These are phyloP conservation scores for Coemansia pectinata DNA, from an alignment of 192 early-diverging fungal species.

Conservation along the genomic window DNA sequence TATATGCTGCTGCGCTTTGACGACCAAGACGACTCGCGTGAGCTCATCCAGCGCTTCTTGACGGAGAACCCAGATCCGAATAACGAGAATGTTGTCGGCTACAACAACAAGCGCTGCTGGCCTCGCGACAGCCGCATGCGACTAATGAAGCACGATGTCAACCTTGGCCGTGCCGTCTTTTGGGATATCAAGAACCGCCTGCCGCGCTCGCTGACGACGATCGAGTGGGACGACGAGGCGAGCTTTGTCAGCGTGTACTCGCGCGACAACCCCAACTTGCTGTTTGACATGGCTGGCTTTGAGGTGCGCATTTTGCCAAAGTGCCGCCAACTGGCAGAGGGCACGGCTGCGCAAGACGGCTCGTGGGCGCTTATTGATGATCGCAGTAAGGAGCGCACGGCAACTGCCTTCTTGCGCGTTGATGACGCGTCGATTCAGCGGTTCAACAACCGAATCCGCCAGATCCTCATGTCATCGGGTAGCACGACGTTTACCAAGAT, in stretches of 20 bases:
- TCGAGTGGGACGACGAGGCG: slow-evolving; percentile 91
- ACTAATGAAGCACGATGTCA: slow-evolving; percentile 98
- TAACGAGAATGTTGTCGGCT: slow-evolving; percentile 97
- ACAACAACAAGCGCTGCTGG: slow-evolving; percentile 99
- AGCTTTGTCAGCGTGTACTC: slow-evolving; percentile 96
- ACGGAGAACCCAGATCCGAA: slow-evolving; percentile 99
- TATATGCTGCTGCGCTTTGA: slow-evolving; percentile 95
- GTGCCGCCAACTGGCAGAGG: slow-evolving; percentile 82
- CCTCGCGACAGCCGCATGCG: slow-evolving; percentile 99
- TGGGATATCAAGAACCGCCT: slow-evolving; percentile 99
- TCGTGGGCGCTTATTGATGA: slow-evolving; percentile 97
- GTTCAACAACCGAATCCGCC: slow-evolving; percentile 95
- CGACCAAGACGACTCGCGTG: slow-evolving; percentile 84
- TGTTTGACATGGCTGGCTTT: slow-evolving; percentile 91
- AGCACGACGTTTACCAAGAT: slow-evolving; percentile 98
- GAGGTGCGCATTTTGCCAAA: slow-evolving; percentile 96
- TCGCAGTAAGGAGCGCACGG: slow-evolving; percentile 96
- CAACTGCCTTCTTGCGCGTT: slow-evolving; percentile 95
- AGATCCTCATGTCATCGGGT: slow-evolving; percentile 97
- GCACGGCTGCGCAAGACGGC: slow-evolving; percentile 47
- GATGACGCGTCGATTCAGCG: slow-evolving; percentile 89
- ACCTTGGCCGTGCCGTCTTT: slow-evolving; percentile 95
- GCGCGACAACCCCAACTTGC: slow-evolving; percentile 95
- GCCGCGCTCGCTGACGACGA: slow-evolving; percentile 93
- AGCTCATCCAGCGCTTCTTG: slow-evolving; percentile 94